Conservation (phyloP, 257 asterid species). For the Plantago elongata region DNA sequence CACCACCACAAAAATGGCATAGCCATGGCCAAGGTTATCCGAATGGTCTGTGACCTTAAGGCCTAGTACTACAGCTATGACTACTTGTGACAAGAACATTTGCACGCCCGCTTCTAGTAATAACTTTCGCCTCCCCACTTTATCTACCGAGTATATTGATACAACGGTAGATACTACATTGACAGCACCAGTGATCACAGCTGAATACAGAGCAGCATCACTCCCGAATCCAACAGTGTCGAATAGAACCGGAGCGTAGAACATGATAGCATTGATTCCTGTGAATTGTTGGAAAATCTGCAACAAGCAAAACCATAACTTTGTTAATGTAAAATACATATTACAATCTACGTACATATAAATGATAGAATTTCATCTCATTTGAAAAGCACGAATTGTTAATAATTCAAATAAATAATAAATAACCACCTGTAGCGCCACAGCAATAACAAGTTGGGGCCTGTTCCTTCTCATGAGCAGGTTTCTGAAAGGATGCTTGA, state of each 20-base stretch:
- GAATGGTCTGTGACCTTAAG: constrained; percentile 61
- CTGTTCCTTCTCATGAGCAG: constrained; percentile 68
- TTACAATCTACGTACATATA: too few relatives aligned
- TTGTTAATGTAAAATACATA: background rate
- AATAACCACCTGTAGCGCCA: constrained; percentile 54
- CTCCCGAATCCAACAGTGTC: constrained; percentile 71
- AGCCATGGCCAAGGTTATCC: constrained; percentile 42
- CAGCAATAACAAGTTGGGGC: constrained; percentile 71
- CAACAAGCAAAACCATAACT: background rate
- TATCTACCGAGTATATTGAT: constrained; percentile 80
- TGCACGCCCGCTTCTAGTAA: constrained; percentile 81
- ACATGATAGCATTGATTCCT: constrained; percentile 91
- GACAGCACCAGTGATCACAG: constrained; percentile 82
- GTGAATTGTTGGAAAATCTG: constrained; percentile 88
- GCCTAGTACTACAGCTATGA: constrained; percentile 60
- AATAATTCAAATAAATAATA: background rate
- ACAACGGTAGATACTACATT: constrained; percentile 75
- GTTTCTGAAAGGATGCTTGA: constrained; percentile 83
- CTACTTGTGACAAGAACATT: constrained; percentile 65
- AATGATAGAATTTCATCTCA: too few relatives aligned
- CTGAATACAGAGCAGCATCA: constrained; percentile 66
- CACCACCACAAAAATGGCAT: constrained; percentile 65
- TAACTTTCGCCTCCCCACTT: constrained; percentile 54
- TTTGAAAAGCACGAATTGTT: background rate
- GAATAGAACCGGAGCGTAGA: constrained; percentile 79